phyloP scores from a whole-genome alignment of 2,329 filamentous ascomycete genomes.

The Diaporthe ilicicola region DNA sequence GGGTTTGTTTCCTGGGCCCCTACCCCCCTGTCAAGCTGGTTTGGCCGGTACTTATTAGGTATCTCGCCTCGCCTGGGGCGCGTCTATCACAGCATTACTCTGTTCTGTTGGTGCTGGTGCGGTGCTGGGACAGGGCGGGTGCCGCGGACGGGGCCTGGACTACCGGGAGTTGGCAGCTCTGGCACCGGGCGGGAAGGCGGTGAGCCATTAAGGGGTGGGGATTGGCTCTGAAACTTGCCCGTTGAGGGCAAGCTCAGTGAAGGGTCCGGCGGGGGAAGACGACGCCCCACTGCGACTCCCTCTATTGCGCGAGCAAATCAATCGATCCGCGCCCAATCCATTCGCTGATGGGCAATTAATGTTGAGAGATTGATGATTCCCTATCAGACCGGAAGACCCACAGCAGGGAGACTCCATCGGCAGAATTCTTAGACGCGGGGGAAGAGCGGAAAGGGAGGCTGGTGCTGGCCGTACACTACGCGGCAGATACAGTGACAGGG shows the following conservation, averaged over 20 bases:
- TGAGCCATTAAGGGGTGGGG: neutral
- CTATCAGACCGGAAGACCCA: conserved; percentile 1
- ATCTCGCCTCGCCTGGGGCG: conserved; percentile 17
- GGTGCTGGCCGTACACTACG: neutral
- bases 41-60: neutral
- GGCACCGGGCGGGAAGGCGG: conserved; percentile 16
- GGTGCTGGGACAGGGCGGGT: neutral
- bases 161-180: conserved; percentile 5
- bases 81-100: neutral
- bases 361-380: conserved; percentile 22
- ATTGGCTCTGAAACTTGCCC: conserved; percentile 22
- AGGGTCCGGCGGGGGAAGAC: neutral
- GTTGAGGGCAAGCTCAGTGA: conserved; percentile 14
- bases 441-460: conserved; percentile 18
- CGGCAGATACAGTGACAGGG: too few relatives aligned
- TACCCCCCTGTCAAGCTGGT: neutral
- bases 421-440: conserved; percentile 17
- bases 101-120: neutral
- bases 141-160: conserved; percentile 15
- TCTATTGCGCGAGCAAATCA: neutral
- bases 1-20: neutral
- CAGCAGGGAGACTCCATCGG: conserved; percentile 6
- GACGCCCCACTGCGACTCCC: conserved; percentile 1
- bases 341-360: conserved; percentile 22
- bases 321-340: conserved; percentile 11